These are phyloP conservation scores for Nemania serpens DNA, from an alignment of 2,329 filamentous ascomycete species.

Conservation along the genomic window DNA sequence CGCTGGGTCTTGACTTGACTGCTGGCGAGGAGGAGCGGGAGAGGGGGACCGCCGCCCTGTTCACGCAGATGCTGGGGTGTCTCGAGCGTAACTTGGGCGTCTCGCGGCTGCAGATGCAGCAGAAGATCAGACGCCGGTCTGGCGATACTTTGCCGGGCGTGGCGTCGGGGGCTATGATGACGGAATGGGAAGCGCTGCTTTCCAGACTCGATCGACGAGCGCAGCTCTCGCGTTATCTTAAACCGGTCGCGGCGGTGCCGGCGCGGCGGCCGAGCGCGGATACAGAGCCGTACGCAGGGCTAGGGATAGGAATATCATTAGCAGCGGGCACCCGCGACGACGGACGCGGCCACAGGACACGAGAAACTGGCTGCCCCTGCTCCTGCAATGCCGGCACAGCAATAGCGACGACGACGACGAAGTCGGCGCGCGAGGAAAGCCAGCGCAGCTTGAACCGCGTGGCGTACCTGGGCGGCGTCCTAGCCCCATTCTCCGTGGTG, in stretches of 20 bases:
- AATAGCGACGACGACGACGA: neutral
- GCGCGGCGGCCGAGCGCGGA: neutral
- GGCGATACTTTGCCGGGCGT: neutral
- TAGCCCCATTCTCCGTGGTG: conserved; percentile 54
- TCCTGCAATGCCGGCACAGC: neutral
- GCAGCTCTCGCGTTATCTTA: conserved; percentile 32
- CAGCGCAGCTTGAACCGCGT: conserved; percentile 52
- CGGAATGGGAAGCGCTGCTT: conserved; percentile 43
- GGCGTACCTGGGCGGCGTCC: conserved; percentile 54
- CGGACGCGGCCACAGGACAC: neutral
- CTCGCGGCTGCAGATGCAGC: conserved; percentile 15
- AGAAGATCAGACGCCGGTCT: neutral
- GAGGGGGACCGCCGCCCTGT: conserved; percentile 29
- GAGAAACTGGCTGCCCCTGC: neutral
- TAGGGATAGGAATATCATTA: neutral
- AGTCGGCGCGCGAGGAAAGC: conserved; percentile 39
- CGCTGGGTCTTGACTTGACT: conserved; percentile 27
- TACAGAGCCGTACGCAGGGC: neutral
- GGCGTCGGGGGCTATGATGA: neutral
- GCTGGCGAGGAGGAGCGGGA: conserved; percentile 8
- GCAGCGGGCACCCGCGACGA: neutral
- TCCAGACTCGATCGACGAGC: conserved; percentile 38
- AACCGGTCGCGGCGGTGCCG: conserved; percentile 15
- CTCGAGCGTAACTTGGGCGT: conserved; percentile 45
- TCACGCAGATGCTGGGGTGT: conserved; percentile 40